Base-by-base conservation (phyloP, 1,284 basidiomycete species). In the Sutorius eximius region DNA sequence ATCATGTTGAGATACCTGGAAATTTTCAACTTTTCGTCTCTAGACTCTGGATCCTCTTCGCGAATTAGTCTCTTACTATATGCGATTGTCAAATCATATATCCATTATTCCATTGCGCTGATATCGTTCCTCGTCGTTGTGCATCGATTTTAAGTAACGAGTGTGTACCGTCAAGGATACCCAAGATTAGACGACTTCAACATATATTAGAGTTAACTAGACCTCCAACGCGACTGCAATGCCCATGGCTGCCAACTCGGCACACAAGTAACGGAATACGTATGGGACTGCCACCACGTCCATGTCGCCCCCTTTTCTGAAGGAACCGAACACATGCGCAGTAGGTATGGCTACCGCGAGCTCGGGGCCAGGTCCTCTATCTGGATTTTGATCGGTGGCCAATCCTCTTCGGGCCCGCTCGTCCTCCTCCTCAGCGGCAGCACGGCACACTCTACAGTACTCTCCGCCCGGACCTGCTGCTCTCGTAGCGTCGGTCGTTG, bases 271-370 rank as follows among this genome's bases (percentile, higher is more conserved):
- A 51, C 92, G 81, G 75, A 95, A 95, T 45, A 98, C 96, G 69
- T 94, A 99, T 7, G 97, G 97, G 24, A 99, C 86, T 7, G 96
- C 96, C 51, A 98, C 85, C 43, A 98, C 88, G 71, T 97, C 95
- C 71, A 97, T 82, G 65, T 93, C 86, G 5, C 89, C 86, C 40
- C 87, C 87, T 73, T 85, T 86, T 62, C 74, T 73, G 36, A 75
- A 73, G 47, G 72, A 73, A 51, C 79, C 78, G 42, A 92, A 76
- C 47, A 91, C 76, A 66, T 91, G 81, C 58, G 81, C 77, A 34
- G 82, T 81, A 30, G 86, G 77, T 48, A 91, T 81, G 18, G 82
- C 79, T 42, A 91, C 82, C 12, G 74, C 75, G 18, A 92, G 72
- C 56, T 87, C 84, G 3, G 76, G 70, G 43, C 75, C 71, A 30